phyloP scores from a whole-genome alignment of 1,139 yeast genomes.

The Kurtzmaniella natalensis region DNA sequence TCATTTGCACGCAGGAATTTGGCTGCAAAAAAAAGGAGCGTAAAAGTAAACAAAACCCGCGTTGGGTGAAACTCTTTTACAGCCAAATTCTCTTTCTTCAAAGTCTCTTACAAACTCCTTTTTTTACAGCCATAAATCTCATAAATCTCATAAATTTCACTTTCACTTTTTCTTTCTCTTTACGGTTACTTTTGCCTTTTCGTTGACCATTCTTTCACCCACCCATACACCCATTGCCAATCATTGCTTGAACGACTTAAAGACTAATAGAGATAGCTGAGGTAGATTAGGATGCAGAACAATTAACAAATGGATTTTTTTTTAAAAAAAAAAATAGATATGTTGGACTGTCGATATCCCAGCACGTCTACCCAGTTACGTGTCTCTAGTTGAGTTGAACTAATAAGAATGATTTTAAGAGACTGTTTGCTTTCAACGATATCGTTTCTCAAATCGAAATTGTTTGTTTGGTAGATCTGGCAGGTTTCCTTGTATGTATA shows the following conservation, averaged over 20 bases:
- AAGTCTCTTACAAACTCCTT: too few species aligned
- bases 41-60: too few species aligned
- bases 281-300: constrained; percentile 4
- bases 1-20: too few species aligned
- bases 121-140: too few species aligned
- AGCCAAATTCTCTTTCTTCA: too few species aligned
- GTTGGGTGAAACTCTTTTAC: too few species aligned
- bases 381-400: background rate
- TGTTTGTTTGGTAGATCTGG: constrained; percentile 2
- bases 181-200: constrained; percentile 1
- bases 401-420: background rate
- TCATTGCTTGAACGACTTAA: too few species aligned
- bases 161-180: background rate
- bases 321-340: background rate
- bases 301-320: too few species aligned
- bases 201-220: constrained; percentile 1
- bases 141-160: too few species aligned
- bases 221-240: constrained; percentile 7
- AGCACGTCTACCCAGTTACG: constrained; percentile 1
- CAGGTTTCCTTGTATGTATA: constrained; percentile 3
- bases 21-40: too few species aligned
- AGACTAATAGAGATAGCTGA: too few species aligned
- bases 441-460: constrained; percentile 3
- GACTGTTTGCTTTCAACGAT: constrained; percentile 2
- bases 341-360: constrained; percentile 6